These are phyloP conservation scores for Plantago elongata DNA, from an alignment of 257 asterid species.

Conservation along the genomic window DNA sequence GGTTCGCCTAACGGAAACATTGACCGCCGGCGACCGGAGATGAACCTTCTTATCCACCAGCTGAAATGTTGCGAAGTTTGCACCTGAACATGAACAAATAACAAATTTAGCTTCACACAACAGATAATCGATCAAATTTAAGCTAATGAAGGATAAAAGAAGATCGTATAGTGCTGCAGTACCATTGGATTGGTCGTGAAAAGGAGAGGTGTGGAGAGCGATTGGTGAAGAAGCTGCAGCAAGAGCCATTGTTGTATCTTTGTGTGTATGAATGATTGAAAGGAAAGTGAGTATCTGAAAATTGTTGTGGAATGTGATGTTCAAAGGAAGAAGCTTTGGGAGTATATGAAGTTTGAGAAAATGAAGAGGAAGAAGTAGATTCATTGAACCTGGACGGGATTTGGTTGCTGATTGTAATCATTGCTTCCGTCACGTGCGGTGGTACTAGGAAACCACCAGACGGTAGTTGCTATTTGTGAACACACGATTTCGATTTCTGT, in stretches of 20 bases:
- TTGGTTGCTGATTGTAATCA: no score
- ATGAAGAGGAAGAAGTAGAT: slow-evolving; percentile 27
- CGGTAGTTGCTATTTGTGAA: no score
- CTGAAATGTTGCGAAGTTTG: slow-evolving; percentile 39
- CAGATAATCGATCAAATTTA: not conserved
- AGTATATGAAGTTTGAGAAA: slow-evolving; percentile 16
- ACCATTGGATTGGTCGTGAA: slow-evolving; percentile 54
- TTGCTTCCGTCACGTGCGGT: no score
- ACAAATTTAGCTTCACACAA: not conserved
- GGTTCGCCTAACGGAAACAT: slow-evolving; percentile 30
- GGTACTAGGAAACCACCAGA: no score
- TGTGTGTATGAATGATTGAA: not conserved
- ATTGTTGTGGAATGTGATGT: not conserved
- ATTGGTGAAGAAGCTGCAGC: slow-evolving; percentile 49
- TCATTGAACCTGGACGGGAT: slow-evolving; percentile 58
- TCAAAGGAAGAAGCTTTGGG: slow-evolving; percentile 6
- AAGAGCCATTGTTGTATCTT: slow-evolving; percentile 39
- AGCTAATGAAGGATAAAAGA: no score
- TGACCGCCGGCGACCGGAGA: slow-evolving; percentile 26
- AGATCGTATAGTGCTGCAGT: not conserved
- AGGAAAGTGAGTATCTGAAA: not conserved
- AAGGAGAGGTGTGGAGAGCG: slow-evolving; percentile 32
- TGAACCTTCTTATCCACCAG: slow-evolving; percentile 41
- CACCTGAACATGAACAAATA: slow-evolving; percentile 15
- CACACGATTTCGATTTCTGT: no score